These are phyloP conservation scores for Cyclotella distinguenda DNA, from an alignment of 108 stramenopile genomes.

Conservation along the genomic window DNA sequence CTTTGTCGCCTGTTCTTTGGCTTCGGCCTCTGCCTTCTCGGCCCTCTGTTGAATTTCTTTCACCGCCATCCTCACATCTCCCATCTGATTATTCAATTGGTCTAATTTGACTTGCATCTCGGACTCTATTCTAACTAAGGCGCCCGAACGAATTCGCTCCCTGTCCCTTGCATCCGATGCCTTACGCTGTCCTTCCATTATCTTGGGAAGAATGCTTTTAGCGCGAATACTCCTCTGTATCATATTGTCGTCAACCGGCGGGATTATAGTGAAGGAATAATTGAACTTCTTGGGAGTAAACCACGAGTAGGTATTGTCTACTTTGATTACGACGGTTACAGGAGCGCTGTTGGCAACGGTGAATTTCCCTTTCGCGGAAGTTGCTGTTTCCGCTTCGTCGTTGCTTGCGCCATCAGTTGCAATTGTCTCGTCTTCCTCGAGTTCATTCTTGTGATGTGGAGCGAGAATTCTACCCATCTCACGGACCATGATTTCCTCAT, in stretches of 20 bases:
- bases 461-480: conserved; percentile 38
- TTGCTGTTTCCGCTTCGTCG: background rate
- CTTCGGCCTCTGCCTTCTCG: conserved; percentile 31
- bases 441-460: conserved; percentile 11
- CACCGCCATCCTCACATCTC: conserved; percentile 12
- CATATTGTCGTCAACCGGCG: conserved; percentile 35
- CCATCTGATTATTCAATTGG: conserved; percentile 10
- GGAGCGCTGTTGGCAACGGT: conserved; percentile 38
- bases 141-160: conserved; percentile 9
- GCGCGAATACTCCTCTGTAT: conserved; percentile 30
- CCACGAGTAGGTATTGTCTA: conserved; percentile 41
- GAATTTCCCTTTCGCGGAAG: conserved; percentile 41
- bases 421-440: conserved; percentile 1
- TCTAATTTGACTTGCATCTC: conserved; percentile 31
- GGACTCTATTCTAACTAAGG: conserved; percentile 20
- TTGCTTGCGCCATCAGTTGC: background rate
- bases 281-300: conserved; percentile 32
- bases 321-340: conserved; percentile 30
- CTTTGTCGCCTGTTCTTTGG: conserved; percentile 21
- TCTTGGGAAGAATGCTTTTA: conserved; percentile 20
- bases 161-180: conserved; percentile 6
- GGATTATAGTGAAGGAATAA: conserved; percentile 30
- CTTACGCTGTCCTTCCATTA: conserved; percentile 25
- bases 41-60: conserved; percentile 12
- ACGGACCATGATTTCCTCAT: conserved; percentile 32